Conservation (phyloP, 2,329 filamentous ascomycete genomes). For the Botryosphaeria agaves region DNA sequence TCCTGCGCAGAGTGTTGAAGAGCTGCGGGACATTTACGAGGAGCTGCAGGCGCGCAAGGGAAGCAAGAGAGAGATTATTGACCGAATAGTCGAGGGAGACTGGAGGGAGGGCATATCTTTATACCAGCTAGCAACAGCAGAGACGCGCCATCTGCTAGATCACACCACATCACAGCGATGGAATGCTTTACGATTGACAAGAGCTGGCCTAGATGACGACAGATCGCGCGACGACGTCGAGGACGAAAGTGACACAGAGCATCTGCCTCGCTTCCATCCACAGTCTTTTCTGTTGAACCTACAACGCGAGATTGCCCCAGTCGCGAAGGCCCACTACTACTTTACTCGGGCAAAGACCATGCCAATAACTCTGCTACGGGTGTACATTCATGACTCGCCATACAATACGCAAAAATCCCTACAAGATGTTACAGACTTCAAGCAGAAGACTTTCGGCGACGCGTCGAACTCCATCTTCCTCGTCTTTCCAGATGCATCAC, state of each 20-base stretch:
- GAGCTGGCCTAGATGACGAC: constrained; percentile 12
- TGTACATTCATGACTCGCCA: constrained; percentile 65
- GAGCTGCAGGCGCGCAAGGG: constrained; percentile 25
- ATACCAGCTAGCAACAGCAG: constrained; percentile 36
- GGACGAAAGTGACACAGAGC: constrained; percentile 8
- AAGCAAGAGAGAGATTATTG: constrained; percentile 35
- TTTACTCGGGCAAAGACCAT: constrained; percentile 52
- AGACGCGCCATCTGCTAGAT: constrained; percentile 35
- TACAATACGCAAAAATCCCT: constrained; percentile 37
- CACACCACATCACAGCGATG: constrained; percentile 33
- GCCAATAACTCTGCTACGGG: constrained; percentile 57
- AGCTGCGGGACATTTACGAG: constrained; percentile 38
- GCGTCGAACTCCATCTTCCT: constrained; percentile 61
- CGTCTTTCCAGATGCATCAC: constrained; percentile 66
- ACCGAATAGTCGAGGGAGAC: constrained; percentile 38
- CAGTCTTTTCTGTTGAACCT: constrained; percentile 64
- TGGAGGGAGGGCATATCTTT: constrained; percentile 38
- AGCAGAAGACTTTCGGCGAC: no score
- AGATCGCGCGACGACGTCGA: constrained; percentile 2
- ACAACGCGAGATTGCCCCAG: constrained; percentile 54
- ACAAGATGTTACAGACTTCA: constrained; percentile 8
- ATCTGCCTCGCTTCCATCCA: constrained; percentile 56
- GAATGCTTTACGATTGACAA: constrained; percentile 32
- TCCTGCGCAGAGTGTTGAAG: constrained; percentile 44
- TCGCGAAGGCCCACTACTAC: constrained; percentile 73